Evolutionary conservation across 2,329 filamentous ascomycete genomes (phyloP).

Genomic region (Colletotrichum simmondsii): DNA sequence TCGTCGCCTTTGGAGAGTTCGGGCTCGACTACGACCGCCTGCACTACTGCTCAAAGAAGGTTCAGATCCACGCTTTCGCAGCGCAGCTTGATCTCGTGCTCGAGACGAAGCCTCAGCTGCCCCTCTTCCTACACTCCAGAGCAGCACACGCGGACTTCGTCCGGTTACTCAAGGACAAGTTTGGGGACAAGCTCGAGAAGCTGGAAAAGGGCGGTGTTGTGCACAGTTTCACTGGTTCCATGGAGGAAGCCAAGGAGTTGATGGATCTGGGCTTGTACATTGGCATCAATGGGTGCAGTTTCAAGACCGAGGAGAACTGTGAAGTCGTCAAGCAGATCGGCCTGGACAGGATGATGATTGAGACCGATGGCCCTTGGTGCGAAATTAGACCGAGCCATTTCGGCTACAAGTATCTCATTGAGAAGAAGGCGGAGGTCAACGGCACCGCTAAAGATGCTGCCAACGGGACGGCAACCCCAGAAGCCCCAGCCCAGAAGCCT

Average conservation of each 20-base stretch:
- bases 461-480: slow-evolving; percentile 30
- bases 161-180: slow-evolving; percentile 69
- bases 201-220: slow-evolving; percentile 85
- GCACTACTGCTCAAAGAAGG: slow-evolving; percentile 80
- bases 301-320: slow-evolving; percentile 94
- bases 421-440: slow-evolving; percentile 48
- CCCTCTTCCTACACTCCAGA: slow-evolving; percentile 91
- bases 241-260: slow-evolving; percentile 84
- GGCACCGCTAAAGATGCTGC: slow-evolving; percentile 31
- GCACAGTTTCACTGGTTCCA: slow-evolving; percentile 92
- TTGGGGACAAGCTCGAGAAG: slow-evolving; percentile 68
- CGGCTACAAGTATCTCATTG: slow-evolving; percentile 75
- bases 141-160: slow-evolving; percentile 91
- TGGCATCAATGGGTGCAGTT: slow-evolving; percentile 95
- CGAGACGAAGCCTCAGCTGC: slow-evolving; percentile 75
- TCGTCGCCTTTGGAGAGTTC: slow-evolving; percentile 92
- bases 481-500: slow-evolving; percentile 36
- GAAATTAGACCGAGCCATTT: slow-evolving; percentile 92
- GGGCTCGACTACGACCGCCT: slow-evolving; percentile 96
- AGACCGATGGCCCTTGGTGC: slow-evolving; percentile 98
- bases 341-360: slow-evolving; percentile 86
- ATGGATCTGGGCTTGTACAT: slow-evolving; percentile 86
- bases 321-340: slow-evolving; percentile 84
- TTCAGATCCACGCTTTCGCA: slow-evolving; percentile 87
- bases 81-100: slow-evolving; percentile 84